These are phyloP conservation scores for Aspergillus incahuasiensis DNA, from an alignment of 495 filamentous ascomycete genomes.

Conservation along the genomic window DNA sequence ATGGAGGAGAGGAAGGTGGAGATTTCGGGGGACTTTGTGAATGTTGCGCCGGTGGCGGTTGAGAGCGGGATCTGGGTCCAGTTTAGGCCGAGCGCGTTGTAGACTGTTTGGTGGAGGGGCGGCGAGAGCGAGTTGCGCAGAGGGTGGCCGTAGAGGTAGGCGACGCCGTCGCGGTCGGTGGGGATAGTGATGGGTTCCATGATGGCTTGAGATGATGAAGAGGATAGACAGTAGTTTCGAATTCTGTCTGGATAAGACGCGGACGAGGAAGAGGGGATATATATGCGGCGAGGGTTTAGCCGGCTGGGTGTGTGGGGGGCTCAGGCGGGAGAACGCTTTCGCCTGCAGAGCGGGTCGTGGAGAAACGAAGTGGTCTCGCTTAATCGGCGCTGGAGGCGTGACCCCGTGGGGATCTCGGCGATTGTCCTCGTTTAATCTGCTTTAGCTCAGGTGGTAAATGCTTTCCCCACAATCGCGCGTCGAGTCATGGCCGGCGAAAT, in stretches of 20 bases:
- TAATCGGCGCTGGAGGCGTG: background rate
- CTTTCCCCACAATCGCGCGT: background rate
- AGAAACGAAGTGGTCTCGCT: background rate
- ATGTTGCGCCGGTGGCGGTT: constrained; percentile 34
- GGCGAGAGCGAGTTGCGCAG: constrained; percentile 68
- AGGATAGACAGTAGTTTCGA: no score
- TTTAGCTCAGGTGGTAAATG: background rate
- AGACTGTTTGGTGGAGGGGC: constrained; percentile 62
- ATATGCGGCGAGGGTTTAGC: constrained; percentile 1
- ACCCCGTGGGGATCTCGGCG: constrained; percentile 19
- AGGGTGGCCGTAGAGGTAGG: constrained; percentile 49
- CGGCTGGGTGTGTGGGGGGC: background rate
- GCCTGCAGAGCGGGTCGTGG: constrained; percentile 1
- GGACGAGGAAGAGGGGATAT: background rate
- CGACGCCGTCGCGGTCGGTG: constrained; percentile 33
- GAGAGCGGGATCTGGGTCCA: constrained; percentile 56
- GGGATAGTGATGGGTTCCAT: constrained; percentile 40
- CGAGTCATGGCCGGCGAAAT: background rate
- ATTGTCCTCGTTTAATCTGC: background rate
- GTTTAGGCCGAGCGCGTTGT: constrained; percentile 50
- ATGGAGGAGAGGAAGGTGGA: constrained; percentile 47
- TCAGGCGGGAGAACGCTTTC: constrained; percentile 27
- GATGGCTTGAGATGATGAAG: background rate
- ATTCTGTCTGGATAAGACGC: no score
- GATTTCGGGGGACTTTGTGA: constrained; percentile 41